Base-by-base conservation (phyloP, 257 asterid species). In the Verbascum thapsus region DNA sequence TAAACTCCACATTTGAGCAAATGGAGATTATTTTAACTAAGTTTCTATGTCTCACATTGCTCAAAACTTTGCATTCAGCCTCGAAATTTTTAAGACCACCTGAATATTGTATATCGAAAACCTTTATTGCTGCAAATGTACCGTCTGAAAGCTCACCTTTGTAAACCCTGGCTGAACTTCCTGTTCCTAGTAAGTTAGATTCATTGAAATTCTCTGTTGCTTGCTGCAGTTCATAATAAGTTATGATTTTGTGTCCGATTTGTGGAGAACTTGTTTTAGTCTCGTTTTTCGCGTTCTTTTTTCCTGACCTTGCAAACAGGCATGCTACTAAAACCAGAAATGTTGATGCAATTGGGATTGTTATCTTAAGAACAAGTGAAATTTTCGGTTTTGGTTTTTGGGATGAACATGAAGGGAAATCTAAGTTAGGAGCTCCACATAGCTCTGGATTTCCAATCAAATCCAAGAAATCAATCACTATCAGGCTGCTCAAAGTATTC, bases 1-100 rank as follows among this genome's bases (percentile, higher is more conserved):
- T 78, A 34, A 81, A 72, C n/a, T 81, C 84, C 55, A 62, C 1
- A 69, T 81, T 78, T 23, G 81, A 61, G 72, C 87, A 81, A 41
- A 73, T 58, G 12, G 81, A 69, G 50, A 78, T 76, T 32, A 81
- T 59, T 61, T 63, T 74, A 54, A 71, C 81, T 23, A 80, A 63
- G 67, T 80, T 80, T 12, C 77, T 64, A 50, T 80, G 82, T 6
- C 82, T 44, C 60, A 70, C 82, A 7, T 66, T 73, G 26, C 77
- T 60, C 48, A 76, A 12, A 23, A 79, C 72, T 66, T 76, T 72
- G 53, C 82, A 72, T 72, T 79, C 85, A 12, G 68, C 73, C 34
- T 72, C 72, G 53, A 80, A 80, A 34, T 63, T 48, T 49, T 47
- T 48, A 8, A 70, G 62, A 30, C 58, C 73, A 16, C 55, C 60